phyloP scores from a whole-genome alignment of 2,329 filamentous ascomycete species.

The Periconia sp. region DNA sequence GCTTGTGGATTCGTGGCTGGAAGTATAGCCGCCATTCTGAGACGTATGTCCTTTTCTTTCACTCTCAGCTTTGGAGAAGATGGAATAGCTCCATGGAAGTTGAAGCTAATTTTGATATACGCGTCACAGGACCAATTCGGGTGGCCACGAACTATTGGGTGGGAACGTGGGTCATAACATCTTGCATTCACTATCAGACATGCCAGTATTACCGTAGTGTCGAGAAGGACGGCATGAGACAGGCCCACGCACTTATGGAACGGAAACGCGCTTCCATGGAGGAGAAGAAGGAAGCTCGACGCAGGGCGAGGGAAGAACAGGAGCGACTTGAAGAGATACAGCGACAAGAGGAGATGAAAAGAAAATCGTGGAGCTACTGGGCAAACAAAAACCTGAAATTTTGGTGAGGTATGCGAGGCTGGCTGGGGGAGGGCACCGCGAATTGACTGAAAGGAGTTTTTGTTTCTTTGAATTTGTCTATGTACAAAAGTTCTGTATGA shows the following conservation, averaged over 20 bases:
- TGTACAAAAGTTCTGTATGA: conserved; percentile 15
- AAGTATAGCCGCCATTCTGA: conserved; percentile 70
- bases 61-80: neutral
- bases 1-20: conserved; percentile 75
- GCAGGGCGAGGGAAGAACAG: conserved; percentile 48
- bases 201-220: conserved; percentile 74
- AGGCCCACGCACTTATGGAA: conserved; percentile 80
- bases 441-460: neutral
- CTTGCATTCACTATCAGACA: conserved; percentile 77
- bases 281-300: conserved; percentile 48
- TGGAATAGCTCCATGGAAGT: neutral
- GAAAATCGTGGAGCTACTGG: conserved; percentile 40
- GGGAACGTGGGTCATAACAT: conserved; percentile 69
- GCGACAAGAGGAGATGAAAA: conserved; percentile 36
- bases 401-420: conserved; percentile 22
- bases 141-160: conserved; percentile 85
- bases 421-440: neutral
- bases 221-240: conserved; percentile 81
- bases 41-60: conserved; percentile 59
- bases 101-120: neutral
- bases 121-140: conserved; percentile 58
- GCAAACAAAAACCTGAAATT: conserved; percentile 39
- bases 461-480: neutral
- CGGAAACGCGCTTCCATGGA: conserved; percentile 61
- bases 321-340: conserved; percentile 32